Base-by-base conservation (phyloP, 2,329 filamentous ascomycete genomes). In the Cladosporium sp. region DNA sequence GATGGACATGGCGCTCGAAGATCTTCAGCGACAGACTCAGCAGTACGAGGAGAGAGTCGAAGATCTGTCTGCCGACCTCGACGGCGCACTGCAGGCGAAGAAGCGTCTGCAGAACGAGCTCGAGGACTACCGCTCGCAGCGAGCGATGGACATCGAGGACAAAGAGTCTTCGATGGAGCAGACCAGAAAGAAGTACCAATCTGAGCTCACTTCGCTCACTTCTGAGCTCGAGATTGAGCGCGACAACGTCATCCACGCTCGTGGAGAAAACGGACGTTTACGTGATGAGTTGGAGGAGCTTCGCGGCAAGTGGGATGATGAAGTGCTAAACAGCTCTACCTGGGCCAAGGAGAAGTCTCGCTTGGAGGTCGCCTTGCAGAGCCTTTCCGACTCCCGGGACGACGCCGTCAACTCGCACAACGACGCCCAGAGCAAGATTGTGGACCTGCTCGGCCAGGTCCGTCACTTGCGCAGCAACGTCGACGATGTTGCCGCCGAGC, bases 311-410 rank as follows among this genome's bases (percentile, higher is more conserved):
- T 97, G 93, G 92, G 93, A 98, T 64, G 89, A 97, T 63, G 92
- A 98, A 72, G 89, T 97, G 9, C 82, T 97, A 61, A 97, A 97
- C 73, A 95, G 89, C 70, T 95, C 90, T 13, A 95, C 92, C 0
- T 97, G 93, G 91, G 91, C 91, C 10, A 98, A 98, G 74, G 92
- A 98, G 73, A 97, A 97, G 76, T 81, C 89, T 13, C 85, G 92
- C 13, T 79, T 98, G 38, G 92, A 97, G 68, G 83, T 90, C 55
- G 95, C 90, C 4, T 77, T 98, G 51, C 84, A 92, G 46, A 90
- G 96, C 67, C 81, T 97, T 32, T 86, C 87, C 9, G 85, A 88
- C 45, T 95, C 90, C n/a, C 84, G 92, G 2, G 92, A 98, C 59
- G 93, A 98, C 69, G 92, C 93, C 9, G 86, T 90, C 46, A 85